Percentiles rank a stretch among this genome's conserved stretches.
Evolutionary conservation across 148 eudicot genomes (phyloP).

Genomic region (Polygonum aviculare): DNA sequence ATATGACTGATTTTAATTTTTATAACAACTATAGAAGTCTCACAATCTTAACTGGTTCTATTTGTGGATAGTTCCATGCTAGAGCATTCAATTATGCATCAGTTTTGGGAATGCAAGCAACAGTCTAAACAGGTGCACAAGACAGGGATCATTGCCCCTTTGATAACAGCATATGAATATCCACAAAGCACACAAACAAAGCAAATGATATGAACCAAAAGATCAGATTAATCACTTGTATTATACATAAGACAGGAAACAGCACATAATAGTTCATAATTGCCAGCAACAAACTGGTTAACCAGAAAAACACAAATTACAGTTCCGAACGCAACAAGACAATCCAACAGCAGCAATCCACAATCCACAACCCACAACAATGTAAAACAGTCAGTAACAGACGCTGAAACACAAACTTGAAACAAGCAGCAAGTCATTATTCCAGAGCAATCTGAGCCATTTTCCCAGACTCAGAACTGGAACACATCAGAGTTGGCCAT

Average conservation of each 20-base stretch:
- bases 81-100: background rate
- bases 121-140: too few relatives aligned
- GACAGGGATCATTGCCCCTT: too few relatives aligned
- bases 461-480: slow-evolving; percentile 23
- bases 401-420: background rate
- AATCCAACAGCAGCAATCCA: background rate
- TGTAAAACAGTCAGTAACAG: background rate
- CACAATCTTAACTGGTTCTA: too few relatives aligned
- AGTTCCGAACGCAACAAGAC: background rate
- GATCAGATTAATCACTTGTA: background rate
- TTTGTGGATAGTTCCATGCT: too few relatives aligned
- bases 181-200: background rate
- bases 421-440: background rate
- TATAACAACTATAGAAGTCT: too few relatives aligned
- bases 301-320: background rate
- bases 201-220: background rate
- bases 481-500: slow-evolving; percentile 45
- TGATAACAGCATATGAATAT: background rate
- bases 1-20: background rate
- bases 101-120: background rate
- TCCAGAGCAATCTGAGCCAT: background rate
- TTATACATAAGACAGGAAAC: background rate
- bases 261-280: background rate
- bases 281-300: background rate
- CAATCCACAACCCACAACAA: background rate